phyloP scores from a whole-genome alignment of 2,329 filamentous ascomycete genomes.

The Ascochyta rabiei region DNA sequence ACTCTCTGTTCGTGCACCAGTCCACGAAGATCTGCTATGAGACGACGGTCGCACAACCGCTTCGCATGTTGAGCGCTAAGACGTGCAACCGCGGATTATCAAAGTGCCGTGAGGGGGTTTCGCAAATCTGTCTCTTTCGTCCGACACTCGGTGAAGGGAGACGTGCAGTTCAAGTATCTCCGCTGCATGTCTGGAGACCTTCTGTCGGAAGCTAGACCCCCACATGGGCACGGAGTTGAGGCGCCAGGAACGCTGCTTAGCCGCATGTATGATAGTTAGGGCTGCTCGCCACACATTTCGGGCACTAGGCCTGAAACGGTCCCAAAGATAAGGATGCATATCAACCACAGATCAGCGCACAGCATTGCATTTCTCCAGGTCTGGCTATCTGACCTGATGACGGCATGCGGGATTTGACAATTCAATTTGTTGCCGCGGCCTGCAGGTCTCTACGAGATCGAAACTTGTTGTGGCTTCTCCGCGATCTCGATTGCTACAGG shows the following conservation, averaged over 20 bases:
- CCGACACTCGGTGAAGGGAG: neutral
- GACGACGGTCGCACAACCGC: slow-evolving; percentile 7
- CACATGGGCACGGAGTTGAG: slow-evolving; percentile 19
- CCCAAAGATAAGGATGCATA: slow-evolving; percentile 47
- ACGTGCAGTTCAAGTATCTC: slow-evolving; percentile 23
- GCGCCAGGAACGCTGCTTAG: slow-evolving; percentile 22
- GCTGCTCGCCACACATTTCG: slow-evolving; percentile 2
- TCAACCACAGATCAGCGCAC: slow-evolving; percentile 23
- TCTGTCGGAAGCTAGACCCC: slow-evolving; percentile 14
- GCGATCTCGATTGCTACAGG: slow-evolving; percentile 17
- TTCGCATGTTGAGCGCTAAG: slow-evolving; percentile 14
- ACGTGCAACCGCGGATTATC: neutral
- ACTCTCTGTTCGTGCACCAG: neutral
- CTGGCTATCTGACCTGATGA: slow-evolving; percentile 22
- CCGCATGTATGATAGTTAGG: neutral
- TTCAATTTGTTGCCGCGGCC: slow-evolving; percentile 9
- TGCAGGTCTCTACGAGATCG: slow-evolving; percentile 3
- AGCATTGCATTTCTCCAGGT: slow-evolving; percentile 15
- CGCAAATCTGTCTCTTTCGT: neutral
- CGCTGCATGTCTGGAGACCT: slow-evolving; percentile 15
- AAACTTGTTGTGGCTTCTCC: slow-evolving; percentile 21
- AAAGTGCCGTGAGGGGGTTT: neutral
- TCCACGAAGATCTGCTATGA: neutral
- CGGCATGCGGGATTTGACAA: slow-evolving; percentile 22
- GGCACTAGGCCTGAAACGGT: slow-evolving; percentile 32